Percentiles rank a stretch among this genome's conserved stretches.
Conservation (phyloP, 1,284 basidiomycete species). For the Fomitopsis pinicola region DNA sequence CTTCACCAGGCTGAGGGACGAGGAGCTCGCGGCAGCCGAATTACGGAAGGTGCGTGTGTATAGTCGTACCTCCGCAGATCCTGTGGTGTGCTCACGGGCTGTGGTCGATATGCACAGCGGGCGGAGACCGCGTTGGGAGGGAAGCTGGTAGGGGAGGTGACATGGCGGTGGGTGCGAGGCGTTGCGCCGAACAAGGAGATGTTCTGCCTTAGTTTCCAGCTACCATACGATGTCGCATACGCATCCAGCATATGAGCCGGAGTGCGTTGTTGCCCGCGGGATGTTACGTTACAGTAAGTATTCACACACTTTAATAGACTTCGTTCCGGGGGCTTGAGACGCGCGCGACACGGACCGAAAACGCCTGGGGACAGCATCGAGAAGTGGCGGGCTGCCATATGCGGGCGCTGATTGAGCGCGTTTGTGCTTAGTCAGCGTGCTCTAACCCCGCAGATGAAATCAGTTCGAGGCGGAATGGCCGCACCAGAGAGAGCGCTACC, state of each 20-base stretch:
- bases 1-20: conserved; percentile 88
- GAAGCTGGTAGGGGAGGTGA: conserved; percentile 47
- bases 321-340: not conserved
- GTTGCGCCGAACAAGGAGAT: conserved; percentile 98
- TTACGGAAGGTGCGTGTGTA: conserved; percentile 71
- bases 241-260: not conserved
- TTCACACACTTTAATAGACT: not conserved
- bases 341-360: not conserved
- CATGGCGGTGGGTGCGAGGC: conserved; percentile 80
- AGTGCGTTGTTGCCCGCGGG: not conserved
- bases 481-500: not conserved
- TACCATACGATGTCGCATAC: conserved; percentile 61
- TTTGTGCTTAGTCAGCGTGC: conserved; percentile 19
- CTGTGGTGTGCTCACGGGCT: not conserved
- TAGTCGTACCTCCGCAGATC: not conserved
- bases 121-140: conserved; percentile 67
- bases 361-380: not conserved
- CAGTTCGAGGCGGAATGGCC: not conserved
- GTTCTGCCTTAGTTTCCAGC: conserved; percentile 94
- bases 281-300: not conserved
- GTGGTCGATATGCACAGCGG: conserved; percentile 43
- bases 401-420: not conserved
- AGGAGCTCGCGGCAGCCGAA: conserved; percentile 63
- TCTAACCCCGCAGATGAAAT: conserved; percentile 13
- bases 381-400: not conserved